These are phyloP conservation scores for Umbelopsis isabellina DNA, from an alignment of 192 early-diverging fungal species.

Conservation along the genomic window DNA sequence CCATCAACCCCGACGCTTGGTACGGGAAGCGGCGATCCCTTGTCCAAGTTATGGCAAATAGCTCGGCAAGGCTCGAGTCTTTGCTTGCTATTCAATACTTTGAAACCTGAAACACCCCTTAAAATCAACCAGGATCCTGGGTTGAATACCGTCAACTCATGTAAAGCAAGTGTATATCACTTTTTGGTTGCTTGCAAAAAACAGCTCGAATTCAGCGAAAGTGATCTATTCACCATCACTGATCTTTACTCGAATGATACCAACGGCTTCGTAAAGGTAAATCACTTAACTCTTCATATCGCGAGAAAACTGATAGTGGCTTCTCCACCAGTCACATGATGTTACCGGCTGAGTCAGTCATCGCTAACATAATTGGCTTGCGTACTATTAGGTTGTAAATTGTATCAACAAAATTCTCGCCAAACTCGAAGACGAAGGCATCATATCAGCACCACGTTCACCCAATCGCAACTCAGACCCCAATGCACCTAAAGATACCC, in stretches of 20 bases:
- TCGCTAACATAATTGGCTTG: constrained; percentile 11
- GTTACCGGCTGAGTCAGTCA: not conserved
- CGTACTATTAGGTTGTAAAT: constrained; percentile 69
- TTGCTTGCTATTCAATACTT: constrained; percentile 72
- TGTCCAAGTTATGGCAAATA: constrained; percentile 72
- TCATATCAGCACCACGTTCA: constrained; percentile 39
- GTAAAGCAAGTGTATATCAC: constrained; percentile 83
- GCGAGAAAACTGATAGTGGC: not conserved
- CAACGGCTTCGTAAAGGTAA: constrained; percentile 94
- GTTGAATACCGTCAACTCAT: constrained; percentile 63
- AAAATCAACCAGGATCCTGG: constrained; percentile 56
- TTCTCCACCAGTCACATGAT: constrained; percentile 1
- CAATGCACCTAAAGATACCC: constrained; percentile 80
- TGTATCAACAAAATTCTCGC: constrained; percentile 80
- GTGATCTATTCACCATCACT: constrained; percentile 81
- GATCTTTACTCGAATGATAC: constrained; percentile 94
- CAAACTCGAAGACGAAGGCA: constrained; percentile 70
- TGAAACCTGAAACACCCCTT: constrained; percentile 64
- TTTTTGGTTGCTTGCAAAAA: constrained; percentile 89
- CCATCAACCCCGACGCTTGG: constrained; percentile 25
- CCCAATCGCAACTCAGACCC: constrained; percentile 53
- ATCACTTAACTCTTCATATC: not conserved
- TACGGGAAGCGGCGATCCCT: constrained; percentile 55
- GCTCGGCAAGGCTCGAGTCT: constrained; percentile 74
- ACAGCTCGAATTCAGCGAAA: constrained; percentile 73